Conservation (phyloP, 306 rosid species). For the Crotalaria pallida region DNA sequence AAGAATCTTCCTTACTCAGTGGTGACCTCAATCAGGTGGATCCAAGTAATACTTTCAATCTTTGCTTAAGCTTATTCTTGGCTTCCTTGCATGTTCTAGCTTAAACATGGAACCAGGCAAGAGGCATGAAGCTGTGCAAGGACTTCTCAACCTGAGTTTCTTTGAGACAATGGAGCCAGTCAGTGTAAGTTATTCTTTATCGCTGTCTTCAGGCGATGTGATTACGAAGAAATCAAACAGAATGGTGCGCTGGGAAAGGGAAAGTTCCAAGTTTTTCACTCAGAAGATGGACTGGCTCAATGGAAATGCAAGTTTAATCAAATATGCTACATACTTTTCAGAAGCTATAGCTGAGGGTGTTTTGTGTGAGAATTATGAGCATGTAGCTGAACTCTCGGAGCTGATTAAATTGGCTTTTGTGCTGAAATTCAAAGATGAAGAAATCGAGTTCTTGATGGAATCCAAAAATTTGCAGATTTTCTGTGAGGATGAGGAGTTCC, state of each 20-base stretch:
- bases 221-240: constrained; percentile 28
- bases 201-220: constrained; percentile 29
- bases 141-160: constrained; percentile 39
- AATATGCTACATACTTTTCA: constrained; percentile 54
- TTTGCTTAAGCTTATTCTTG: constrained; percentile 52
- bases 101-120: constrained; percentile 43
- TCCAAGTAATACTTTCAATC: constrained; percentile 20
- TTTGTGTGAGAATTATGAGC: constrained; percentile 45
- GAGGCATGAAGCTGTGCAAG: constrained; percentile 49
- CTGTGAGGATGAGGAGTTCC: constrained; percentile 59
- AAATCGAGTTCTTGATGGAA: constrained; percentile 51
- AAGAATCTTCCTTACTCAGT: constrained; percentile 25
- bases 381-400: constrained; percentile 43
- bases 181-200: constrained; percentile 35
- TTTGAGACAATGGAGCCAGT: constrained; percentile 38
- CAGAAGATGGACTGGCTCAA: constrained; percentile 27
- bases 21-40: constrained; percentile 11
- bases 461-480: constrained; percentile 58
- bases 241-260: constrained; percentile 42
- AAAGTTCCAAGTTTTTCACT: constrained; percentile 29
- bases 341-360: constrained; percentile 53
- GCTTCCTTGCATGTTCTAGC: constrained; percentile 53
- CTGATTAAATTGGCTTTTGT: constrained; percentile 54
- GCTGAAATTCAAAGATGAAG: constrained; percentile 48
- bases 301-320: constrained; percentile 28